Base-by-base conservation (phyloP, 2,329 filamentous ascomycete genomes). In the Passalora sequoiae region DNA sequence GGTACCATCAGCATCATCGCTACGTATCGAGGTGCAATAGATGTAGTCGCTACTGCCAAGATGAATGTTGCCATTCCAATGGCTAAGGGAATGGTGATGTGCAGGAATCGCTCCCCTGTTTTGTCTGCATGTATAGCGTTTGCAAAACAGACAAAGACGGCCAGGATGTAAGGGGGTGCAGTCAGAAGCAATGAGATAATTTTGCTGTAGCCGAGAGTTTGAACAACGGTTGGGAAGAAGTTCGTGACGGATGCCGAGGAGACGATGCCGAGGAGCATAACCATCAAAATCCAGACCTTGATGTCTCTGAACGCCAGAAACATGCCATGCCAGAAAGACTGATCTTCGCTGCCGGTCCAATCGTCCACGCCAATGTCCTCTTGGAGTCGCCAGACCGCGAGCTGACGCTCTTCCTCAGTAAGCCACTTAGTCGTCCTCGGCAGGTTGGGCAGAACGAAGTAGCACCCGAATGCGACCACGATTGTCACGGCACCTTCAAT, bases 1-100 rank as follows among this genome's bases (percentile, higher is more conserved):
- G 77, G 72, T 7, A 52, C 68, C 69, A 62, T 62, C 5, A 63
- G 47, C 57, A 62, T 60, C 57, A 63, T 62, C 10, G 60, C 60
- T 1, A 62, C 50, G 40, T 64, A 64, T n/a, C 60, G 54, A 4
- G 60, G 54, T 9, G 59, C 60, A 2, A 47, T 45, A 5, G 53
- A 47, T 6, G 54, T 58, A 6, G 53, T 63, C 3, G 51, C 46
- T 4, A 54, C 60, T 4, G 57, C 58, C 12, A 65, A 44, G 29
- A 64, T 55, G 47, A 64, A 64, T 4, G 58, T 55, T 0, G 46
- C 54, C 16, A 63, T 54, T 7, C 55, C 57, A n/a, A 63, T 49
- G 8, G 55, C 17, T 10, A 60, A 51, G 4, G 62, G 60, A 8
- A 60, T 35, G 4, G 60, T 53, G 29, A 66, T 58, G 54, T 70